Percentiles rank a stretch among this genome's conserved stretches.
Conservation (phyloP, 768 basidiomycete genomes). For the Pleurotus pulmonarius region DNA sequence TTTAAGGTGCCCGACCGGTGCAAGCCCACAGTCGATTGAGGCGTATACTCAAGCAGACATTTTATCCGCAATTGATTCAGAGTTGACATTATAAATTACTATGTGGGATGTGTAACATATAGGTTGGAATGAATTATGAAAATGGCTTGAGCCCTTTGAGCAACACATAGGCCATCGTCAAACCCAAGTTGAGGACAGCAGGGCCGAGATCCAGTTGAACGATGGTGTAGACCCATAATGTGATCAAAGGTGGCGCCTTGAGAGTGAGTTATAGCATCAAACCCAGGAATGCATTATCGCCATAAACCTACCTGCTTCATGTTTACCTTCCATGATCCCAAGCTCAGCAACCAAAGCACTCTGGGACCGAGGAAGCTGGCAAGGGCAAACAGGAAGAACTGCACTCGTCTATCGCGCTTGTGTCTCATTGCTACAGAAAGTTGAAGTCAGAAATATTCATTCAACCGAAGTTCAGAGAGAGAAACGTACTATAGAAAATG, state of each 20-base stretch:
- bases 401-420: constrained; percentile 51
- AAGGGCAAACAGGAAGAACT: constrained; percentile 55
- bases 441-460: background rate
- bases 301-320: constrained; percentile 62
- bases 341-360: constrained; percentile 69
- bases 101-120: no score
- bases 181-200: constrained; percentile 50
- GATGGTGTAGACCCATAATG: constrained; percentile 74
- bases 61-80: background rate
- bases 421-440: constrained; percentile 53
- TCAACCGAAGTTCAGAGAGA: background rate
- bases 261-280: constrained; percentile 2
- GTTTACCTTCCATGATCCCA: constrained; percentile 63
- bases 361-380: constrained; percentile 57
- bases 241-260: constrained; percentile 75
- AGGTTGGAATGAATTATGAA: background rate
- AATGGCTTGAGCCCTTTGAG: constrained; percentile 49
- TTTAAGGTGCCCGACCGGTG: background rate
- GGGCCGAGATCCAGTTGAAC: constrained; percentile 65
- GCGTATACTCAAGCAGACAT: constrained; percentile 10
- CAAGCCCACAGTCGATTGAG: background rate
- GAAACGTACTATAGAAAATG: constrained; percentile 67
- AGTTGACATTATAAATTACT: no score
- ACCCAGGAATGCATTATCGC: background rate
- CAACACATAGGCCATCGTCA: constrained; percentile 57